Conservation (phyloP, 331 rosid genomes). For the Malus hybrid region DNA sequence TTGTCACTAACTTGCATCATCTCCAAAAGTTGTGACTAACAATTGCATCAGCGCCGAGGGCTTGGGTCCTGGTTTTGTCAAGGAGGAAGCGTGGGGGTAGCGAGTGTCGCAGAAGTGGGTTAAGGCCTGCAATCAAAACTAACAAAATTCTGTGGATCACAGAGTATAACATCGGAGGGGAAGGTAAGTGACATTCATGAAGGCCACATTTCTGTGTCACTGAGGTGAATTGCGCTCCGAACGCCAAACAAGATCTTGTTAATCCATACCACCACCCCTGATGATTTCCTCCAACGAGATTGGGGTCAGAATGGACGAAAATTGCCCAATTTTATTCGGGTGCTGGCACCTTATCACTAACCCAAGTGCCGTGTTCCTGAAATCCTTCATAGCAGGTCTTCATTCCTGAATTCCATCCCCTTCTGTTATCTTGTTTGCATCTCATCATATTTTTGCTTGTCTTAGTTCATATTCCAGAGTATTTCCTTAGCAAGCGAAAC, state of each 20-base stretch:
- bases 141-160: not conserved
- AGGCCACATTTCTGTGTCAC: not conserved
- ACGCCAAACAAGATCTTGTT: not conserved
- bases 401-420: slow-evolving; percentile 9
- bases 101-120: slow-evolving; percentile 14
- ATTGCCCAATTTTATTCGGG: slow-evolving; percentile 18
- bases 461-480: slow-evolving; percentile 14
- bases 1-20: slow-evolving; percentile 95
- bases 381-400: slow-evolving; percentile 27
- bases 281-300: slow-evolving; percentile 16
- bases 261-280: slow-evolving; percentile 5
- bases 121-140: slow-evolving; percentile 10
- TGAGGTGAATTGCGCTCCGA: not conserved
- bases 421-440: slow-evolving; percentile 3
- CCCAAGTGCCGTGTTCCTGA: slow-evolving; percentile 19
- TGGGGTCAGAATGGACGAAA: slow-evolving; percentile 24
- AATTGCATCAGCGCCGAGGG: slow-evolving; percentile 46
- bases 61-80: slow-evolving; percentile 32
- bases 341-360: slow-evolving; percentile 11
- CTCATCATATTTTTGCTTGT: slow-evolving; percentile 15
- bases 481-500: slow-evolving; percentile 1
- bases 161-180: slow-evolving; percentile 5
- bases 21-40: slow-evolving; percentile 56
- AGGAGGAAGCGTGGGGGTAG: slow-evolving; percentile 45
- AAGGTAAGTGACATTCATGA: slow-evolving; percentile 6